phyloP scores from a whole-genome alignment of 371 early-diverging fungal species.

The Gilbertella persicaria region DNA sequence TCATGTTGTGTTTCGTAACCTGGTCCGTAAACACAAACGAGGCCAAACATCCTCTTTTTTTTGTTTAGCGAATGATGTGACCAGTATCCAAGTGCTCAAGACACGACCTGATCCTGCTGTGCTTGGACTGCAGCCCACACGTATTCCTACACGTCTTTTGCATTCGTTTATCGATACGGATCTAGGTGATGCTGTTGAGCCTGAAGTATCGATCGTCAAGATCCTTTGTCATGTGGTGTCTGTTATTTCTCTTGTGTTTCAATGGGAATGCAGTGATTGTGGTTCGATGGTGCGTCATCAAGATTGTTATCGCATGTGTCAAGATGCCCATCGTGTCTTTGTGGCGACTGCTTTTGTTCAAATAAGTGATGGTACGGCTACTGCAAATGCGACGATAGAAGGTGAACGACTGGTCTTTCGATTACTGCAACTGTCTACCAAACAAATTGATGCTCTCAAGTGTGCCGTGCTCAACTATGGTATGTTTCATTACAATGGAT shows the following conservation, averaged over 20 bases:
- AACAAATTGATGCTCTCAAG: conserved; percentile 20
- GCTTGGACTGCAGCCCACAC: not conserved
- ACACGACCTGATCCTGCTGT: not conserved
- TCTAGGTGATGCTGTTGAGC: not conserved
- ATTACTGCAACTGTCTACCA: conserved; percentile 16
- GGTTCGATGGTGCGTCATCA: conserved; percentile 13
- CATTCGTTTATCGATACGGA: not conserved
- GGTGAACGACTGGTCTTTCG: conserved; percentile 31
- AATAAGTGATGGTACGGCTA: conserved; percentile 27
- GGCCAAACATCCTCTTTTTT: not conserved
- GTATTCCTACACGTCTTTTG: not conserved
- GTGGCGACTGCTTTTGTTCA: conserved; percentile 20
- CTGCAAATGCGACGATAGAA: conserved; percentile 24
- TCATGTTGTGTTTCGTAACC: conserved; percentile 18
- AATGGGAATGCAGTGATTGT: conserved; percentile 33
- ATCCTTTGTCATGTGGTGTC: not conserved
- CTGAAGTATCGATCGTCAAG: not conserved
- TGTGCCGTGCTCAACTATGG: conserved; percentile 14
- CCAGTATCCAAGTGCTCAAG: conserved; percentile 7
- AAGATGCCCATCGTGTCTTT: conserved; percentile 15
- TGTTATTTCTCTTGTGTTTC: conserved; percentile 3
- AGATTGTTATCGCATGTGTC: conserved; percentile 29
- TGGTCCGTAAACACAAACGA: conserved; percentile 12
- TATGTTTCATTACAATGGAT: conserved; percentile 7
- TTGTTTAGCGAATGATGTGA: conserved; percentile 2